Conservation (phyloP, 148 eudicot species). For the Camellia sinensis region DNA sequence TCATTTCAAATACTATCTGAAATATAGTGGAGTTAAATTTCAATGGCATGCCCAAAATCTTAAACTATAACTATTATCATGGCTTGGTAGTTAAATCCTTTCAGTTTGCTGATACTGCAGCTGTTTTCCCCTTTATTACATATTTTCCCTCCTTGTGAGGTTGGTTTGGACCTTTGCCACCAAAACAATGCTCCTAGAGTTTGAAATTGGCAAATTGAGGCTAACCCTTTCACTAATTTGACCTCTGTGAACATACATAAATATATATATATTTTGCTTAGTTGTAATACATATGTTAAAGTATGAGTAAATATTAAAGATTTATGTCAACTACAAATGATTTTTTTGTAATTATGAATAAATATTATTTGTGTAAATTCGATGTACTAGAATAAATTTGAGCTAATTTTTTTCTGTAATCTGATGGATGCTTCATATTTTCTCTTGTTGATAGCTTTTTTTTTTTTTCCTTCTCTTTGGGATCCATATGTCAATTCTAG, state of each 20-base stretch:
- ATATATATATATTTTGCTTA: neutral
- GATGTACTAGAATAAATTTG: no score
- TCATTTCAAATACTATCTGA: neutral
- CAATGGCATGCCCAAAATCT: neutral
- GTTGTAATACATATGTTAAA: neutral
- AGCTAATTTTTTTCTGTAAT: no score
- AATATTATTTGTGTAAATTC: no score
- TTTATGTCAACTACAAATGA: no score
- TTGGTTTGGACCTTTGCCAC: neutral
- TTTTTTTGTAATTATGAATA: no score
- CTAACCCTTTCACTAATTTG: neutral
- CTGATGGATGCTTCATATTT: no score
- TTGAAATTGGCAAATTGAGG: neutral
- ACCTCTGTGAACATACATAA: no score
- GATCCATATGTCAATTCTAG: no score
- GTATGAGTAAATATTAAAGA: no score
- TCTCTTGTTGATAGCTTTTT: no score
- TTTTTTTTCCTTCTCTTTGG: no score
- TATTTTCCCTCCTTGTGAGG: neutral
- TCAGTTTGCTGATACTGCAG: neutral
- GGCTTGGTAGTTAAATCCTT: neutral
- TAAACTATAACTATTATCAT: neutral
- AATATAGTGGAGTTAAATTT: neutral
- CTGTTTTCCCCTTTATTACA: neutral
- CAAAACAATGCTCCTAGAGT: neutral